These are phyloP conservation scores for Rubroboletus pulcherrimus DNA, from an alignment of 768 basidiomycete genomes.

Conservation along the genomic window DNA sequence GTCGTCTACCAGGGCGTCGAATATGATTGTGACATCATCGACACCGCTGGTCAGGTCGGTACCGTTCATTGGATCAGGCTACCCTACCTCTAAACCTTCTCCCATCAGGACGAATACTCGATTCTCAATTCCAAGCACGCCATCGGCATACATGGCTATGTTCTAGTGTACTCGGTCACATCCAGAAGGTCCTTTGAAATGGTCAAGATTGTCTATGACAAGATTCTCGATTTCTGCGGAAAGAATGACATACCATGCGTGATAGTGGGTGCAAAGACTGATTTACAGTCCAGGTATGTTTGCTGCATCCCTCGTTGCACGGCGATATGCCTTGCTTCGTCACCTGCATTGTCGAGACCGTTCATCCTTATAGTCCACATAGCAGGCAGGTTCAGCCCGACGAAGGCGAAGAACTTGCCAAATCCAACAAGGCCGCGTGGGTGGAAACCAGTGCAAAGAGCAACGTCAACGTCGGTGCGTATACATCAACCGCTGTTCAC, in stretches of 20 bases:
- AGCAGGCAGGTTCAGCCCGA: slow-evolving; percentile 69
- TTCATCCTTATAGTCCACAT: slow-evolving; percentile 31
- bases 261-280: slow-evolving; percentile 89
- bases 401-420: slow-evolving; percentile 77
- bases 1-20: slow-evolving; percentile 85
- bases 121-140: slow-evolving; percentile 92
- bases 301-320: slow-evolving; percentile 4
- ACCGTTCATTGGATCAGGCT: background rate
- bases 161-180: slow-evolving; percentile 94
- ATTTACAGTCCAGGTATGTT: slow-evolving; percentile 71
- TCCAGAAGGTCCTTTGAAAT: slow-evolving; percentile 91
- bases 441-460: slow-evolving; percentile 88
- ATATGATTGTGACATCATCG: slow-evolving; percentile 96
- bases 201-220: slow-evolving; percentile 90
- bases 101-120: slow-evolving; percentile 79
- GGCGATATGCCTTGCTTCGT: slow-evolving; percentile 9
- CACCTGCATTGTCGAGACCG: slow-evolving; percentile 13
- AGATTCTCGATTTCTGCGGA: slow-evolving; percentile 86
- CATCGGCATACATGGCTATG: slow-evolving; percentile 95
- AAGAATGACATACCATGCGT: slow-evolving; percentile 85
- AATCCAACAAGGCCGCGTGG: slow-evolving; percentile 69
- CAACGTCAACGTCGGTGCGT: slow-evolving; percentile 85
- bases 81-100: slow-evolving; percentile 4
- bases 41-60: slow-evolving; percentile 93
- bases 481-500: background rate